phyloP scores from a whole-genome alignment of 768 basidiomycete species.

The Royoungia palumana region DNA sequence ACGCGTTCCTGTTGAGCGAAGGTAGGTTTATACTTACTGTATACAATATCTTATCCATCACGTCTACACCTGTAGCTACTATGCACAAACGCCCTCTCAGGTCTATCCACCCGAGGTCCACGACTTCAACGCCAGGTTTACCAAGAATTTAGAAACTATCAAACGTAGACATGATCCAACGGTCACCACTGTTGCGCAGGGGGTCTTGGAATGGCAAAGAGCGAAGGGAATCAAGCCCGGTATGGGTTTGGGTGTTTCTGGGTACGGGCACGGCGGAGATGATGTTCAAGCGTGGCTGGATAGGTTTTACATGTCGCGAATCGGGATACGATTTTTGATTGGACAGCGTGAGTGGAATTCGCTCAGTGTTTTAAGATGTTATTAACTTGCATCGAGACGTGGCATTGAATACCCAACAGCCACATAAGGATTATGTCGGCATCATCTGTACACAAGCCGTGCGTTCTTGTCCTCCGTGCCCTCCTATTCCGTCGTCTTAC shows the following conservation, averaged over 20 bases:
- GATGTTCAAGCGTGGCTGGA: conserved; percentile 97
- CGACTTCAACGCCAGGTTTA: conserved; percentile 92
- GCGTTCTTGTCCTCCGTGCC: conserved; percentile 28
- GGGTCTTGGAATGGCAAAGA: conserved; percentile 94
- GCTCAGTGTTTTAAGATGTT: neutral
- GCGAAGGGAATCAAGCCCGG: conserved; percentile 31
- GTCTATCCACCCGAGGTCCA: conserved; percentile 90
- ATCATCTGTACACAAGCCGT: conserved; percentile 95
- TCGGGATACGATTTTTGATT: conserved; percentile 94
- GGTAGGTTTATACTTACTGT: conserved; percentile 42
- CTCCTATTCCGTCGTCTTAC: neutral
- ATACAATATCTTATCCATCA: conserved; percentile 1
- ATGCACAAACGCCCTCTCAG: conserved; percentile 67
- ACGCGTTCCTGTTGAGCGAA: conserved; percentile 79
- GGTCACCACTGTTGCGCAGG: conserved; percentile 94
- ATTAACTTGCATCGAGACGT: conserved; percentile 57
- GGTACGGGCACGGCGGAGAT: conserved; percentile 62
- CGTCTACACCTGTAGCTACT: conserved; percentile 56
- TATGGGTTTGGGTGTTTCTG: conserved; percentile 25
- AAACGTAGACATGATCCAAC: conserved; percentile 96
- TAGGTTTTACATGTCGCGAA: conserved; percentile 94
- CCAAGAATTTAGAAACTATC: conserved; percentile 79
- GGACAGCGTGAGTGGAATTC: conserved; percentile 73
- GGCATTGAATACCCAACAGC: conserved; percentile 86
- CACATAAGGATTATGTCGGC: conserved; percentile 90